These are phyloP conservation scores for Ophiostoma ips DNA, from an alignment of 2,329 filamentous ascomycete genomes.

Conservation along the genomic window DNA sequence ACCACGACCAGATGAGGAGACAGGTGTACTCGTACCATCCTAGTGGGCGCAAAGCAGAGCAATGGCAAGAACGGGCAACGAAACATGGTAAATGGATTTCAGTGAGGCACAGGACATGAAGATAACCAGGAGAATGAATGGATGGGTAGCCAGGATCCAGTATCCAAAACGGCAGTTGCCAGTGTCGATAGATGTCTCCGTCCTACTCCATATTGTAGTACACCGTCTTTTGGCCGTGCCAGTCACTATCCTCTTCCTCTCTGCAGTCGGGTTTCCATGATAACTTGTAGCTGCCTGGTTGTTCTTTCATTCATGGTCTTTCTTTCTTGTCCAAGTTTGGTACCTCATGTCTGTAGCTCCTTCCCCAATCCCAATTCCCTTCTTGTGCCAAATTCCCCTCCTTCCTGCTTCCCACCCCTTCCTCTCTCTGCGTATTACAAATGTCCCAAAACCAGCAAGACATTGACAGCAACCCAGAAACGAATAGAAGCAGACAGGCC, in stretches of 20 bases:
- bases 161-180: background rate
- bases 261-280: background rate
- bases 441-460: background rate
- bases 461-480: background rate
- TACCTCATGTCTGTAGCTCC: background rate
- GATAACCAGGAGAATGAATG: too few relatives aligned
- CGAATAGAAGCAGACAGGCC: background rate
- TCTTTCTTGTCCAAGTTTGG: background rate
- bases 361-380: background rate
- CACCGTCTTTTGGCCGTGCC: background rate
- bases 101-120: too few relatives aligned
- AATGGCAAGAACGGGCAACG: too few relatives aligned
- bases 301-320: background rate
- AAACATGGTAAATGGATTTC: too few relatives aligned
- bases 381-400: background rate
- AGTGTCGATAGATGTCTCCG: background rate
- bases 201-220: too few relatives aligned
- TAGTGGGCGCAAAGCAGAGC: too few relatives aligned
- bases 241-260: background rate
- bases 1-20: too few relatives aligned
- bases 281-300: background rate
- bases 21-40: too few relatives aligned
- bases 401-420: background rate
- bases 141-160: background rate
- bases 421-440: background rate